Evolutionary conservation across 139 green algal genomes (phyloP).

Genomic region (Closterium sp.): DNA sequence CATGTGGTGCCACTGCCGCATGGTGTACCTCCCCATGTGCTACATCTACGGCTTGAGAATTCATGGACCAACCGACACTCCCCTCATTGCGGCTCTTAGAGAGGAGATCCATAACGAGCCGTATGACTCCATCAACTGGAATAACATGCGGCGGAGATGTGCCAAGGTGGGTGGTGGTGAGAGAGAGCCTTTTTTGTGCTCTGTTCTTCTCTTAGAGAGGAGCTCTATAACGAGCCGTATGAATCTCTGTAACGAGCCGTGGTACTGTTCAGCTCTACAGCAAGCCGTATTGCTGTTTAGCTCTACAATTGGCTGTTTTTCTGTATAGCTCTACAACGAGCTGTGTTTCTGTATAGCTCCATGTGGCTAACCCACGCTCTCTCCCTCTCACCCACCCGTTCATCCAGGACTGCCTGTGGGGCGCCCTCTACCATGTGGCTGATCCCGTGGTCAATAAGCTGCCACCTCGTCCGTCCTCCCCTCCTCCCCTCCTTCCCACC

Average conservation of each 20-base stretch:
- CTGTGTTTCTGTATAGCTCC: too few relatives aligned
- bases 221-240: conserved; percentile 87
- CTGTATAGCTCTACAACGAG: too few relatives aligned
- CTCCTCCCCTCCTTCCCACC: not conserved
- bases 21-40: conserved; percentile 99
- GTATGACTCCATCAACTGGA: conserved; percentile 93
- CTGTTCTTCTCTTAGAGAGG: conserved; percentile 70
- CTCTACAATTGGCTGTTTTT: too few relatives aligned
- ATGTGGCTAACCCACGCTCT: too few relatives aligned
- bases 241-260: too few relatives aligned
- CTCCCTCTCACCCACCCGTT: conserved; percentile 97
- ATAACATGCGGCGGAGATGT: conserved; percentile 75
- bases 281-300: too few relatives aligned
- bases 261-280: too few relatives aligned
- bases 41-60: conserved; percentile 87
- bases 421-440: conserved; percentile 76
- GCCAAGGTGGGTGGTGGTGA: conserved; percentile 31
- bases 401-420: conserved; percentile 89
- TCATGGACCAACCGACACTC: not conserved
- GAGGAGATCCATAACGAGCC: conserved; percentile 81
- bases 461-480: too few relatives aligned
- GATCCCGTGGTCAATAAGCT: too few relatives aligned
- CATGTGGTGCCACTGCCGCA: conserved; percentile 98
- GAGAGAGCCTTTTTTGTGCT: too few relatives aligned
- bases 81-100: conserved; percentile 57